phyloP scores from a whole-genome alignment of 78 protist genomes.

The Parvularia atlantis region DNA sequence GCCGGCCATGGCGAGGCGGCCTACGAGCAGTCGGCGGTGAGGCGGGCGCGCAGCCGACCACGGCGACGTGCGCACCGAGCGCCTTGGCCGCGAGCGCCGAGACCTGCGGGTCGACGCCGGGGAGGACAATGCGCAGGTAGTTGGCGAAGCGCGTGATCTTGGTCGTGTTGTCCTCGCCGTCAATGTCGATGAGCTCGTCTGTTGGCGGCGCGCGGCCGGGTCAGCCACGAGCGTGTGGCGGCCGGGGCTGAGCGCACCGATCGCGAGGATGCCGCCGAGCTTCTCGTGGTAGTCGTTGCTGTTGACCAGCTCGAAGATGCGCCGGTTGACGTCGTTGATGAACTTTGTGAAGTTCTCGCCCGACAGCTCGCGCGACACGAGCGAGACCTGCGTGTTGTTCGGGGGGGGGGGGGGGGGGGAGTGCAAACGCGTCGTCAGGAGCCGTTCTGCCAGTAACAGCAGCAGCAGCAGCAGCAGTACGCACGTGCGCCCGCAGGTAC shows the following conservation, averaged over 20 bases:
- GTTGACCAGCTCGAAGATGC: not conserved
- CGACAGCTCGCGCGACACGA: not conserved
- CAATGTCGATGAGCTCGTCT: slow-evolving; percentile 38
- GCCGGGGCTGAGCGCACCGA: not conserved
- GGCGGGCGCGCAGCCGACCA: not conserved
- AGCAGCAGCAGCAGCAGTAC: not conserved
- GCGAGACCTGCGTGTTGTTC: not conserved
- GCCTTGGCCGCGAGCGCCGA: slow-evolving; percentile 19
- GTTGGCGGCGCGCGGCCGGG: not conserved
- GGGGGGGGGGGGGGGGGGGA: not conserved
- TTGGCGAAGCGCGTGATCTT: slow-evolving; percentile 26
- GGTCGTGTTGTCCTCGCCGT: slow-evolving; percentile 33
- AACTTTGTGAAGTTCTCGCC: not conserved
- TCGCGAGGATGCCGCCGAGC: slow-evolving; percentile 16
- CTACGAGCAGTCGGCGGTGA: not conserved
- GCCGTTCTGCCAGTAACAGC: no score
- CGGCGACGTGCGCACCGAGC: slow-evolving; percentile 20
- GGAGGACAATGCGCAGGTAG: slow-evolving; percentile 30
- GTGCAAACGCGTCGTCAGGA: not conserved
- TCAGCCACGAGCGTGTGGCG: not conserved
- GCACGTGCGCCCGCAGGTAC: not conserved
- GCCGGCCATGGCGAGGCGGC: slow-evolving; percentile 1
- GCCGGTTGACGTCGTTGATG: not conserved
- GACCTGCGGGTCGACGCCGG: slow-evolving; percentile 6
- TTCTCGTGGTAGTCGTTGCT: not conserved